phyloP scores from a whole-genome alignment of 306 rosid genomes.

The Prunus armeniaca region DNA sequence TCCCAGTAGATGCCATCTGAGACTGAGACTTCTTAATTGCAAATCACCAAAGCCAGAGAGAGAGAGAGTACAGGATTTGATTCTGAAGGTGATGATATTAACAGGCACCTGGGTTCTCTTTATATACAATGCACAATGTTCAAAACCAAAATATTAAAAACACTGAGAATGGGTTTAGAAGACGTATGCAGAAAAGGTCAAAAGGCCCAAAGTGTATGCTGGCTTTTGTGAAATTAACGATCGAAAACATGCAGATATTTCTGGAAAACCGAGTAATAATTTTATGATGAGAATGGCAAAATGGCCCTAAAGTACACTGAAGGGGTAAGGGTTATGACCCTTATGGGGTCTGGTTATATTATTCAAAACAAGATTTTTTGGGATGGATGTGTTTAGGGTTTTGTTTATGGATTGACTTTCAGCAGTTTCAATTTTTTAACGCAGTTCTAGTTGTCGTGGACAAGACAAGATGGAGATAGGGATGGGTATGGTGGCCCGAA shows the following conservation, averaged over 20 bases:
- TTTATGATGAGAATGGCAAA: neutral
- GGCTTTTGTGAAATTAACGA: neutral
- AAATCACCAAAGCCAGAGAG: conserved; percentile 12
- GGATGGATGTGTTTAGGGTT: conserved; percentile 13
- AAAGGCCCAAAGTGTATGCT: conserved; percentile 10
- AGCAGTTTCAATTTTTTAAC: neutral
- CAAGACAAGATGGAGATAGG: neutral
- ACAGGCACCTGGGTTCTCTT: neutral
- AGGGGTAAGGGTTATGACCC: conserved; percentile 14
- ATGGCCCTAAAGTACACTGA: conserved; percentile 29
- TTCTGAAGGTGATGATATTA: conserved; percentile 9
- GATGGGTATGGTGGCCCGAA: neutral
- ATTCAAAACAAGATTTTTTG: neutral
- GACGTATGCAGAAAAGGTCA: conserved; percentile 10
- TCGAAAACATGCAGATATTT: neutral
- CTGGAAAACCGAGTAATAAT: neutral
- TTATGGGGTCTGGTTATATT: neutral
- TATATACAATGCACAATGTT: conserved; percentile 18
- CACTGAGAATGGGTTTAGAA: neutral
- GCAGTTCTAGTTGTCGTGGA: neutral
- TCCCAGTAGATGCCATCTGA: conserved; percentile 53
- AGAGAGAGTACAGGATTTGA: neutral
- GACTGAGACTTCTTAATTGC: neutral
- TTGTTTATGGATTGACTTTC: conserved; percentile 35
- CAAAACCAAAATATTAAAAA: neutral